These are phyloP conservation scores for Pilatotrama ljubarskyi DNA, from an alignment of 768 basidiomycete genomes.

Conservation along the genomic window DNA sequence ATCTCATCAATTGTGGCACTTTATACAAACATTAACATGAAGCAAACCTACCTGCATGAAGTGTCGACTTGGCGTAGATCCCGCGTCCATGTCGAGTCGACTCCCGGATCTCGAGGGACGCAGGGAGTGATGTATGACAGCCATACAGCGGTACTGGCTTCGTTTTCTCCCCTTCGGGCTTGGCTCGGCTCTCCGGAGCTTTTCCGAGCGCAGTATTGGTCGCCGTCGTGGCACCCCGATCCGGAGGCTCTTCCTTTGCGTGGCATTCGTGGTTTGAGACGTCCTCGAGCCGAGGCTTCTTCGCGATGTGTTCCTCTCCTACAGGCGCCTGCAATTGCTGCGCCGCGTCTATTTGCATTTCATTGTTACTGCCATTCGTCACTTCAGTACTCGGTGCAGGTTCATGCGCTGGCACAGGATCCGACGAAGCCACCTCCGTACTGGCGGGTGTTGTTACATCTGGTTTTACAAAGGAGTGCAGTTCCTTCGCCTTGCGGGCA, in stretches of 20 bases:
- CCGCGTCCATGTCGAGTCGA: constrained; percentile 45
- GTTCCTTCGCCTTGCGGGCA: constrained; percentile 25
- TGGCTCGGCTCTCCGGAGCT: background rate
- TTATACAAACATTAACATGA: background rate
- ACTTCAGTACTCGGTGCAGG: background rate
- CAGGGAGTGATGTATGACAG: constrained; percentile 40
- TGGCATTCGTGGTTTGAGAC: background rate
- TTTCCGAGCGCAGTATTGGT: background rate
- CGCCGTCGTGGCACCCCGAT: too few relatives aligned
- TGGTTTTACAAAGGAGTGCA: constrained; percentile 25
- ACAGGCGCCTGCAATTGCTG: background rate
- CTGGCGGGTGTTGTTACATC: background rate
- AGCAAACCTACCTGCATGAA: constrained; percentile 39
- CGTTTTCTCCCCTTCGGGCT: background rate
- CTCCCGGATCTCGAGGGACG: constrained; percentile 40
- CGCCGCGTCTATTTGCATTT: background rate
- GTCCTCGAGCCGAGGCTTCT: background rate
- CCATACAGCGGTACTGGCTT: constrained; percentile 10
- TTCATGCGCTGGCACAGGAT: background rate
- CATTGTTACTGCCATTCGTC: background rate
- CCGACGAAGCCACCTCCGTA: background rate
- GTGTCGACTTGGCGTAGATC: constrained; percentile 40
- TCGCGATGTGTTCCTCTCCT: background rate
- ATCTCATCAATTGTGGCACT: background rate
- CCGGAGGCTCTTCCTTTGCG: background rate